These are phyloP conservation scores for Triticum dicoccoides DNA, from an alignment of 176 grass and related monocot species.

Conservation along the genomic window DNA sequence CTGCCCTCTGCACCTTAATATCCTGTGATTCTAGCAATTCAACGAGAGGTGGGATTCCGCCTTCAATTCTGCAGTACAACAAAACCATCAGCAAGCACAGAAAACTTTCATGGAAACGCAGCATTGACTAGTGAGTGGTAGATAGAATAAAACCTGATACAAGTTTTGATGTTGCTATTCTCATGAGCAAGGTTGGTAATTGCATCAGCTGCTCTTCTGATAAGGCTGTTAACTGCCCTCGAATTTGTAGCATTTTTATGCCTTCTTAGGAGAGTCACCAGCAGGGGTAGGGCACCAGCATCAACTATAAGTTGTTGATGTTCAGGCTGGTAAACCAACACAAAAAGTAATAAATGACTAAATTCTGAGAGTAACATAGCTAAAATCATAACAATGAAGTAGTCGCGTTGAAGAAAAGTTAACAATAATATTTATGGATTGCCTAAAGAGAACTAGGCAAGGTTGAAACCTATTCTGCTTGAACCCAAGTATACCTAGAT, in stretches of 20 bases:
- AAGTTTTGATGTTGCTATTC: conserved; percentile 99
- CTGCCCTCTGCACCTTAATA: conserved; percentile 98
- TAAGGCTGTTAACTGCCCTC: conserved; percentile 83
- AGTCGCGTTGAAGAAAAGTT: neutral
- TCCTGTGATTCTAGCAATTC: conserved; percentile 88
- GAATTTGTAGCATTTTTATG: conserved; percentile 61
- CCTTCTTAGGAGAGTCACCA: conserved; percentile 85
- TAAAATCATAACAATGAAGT: neutral
- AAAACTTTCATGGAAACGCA: conserved; percentile 3
- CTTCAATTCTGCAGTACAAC: conserved; percentile 71
- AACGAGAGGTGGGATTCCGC: conserved; percentile 97
- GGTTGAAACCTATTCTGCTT: neutral
- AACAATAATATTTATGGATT: neutral
- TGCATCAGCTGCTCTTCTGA: conserved; percentile 98
- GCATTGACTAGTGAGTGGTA: neutral
- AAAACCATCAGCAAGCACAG: conserved; percentile 40
- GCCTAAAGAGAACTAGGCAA: conserved; percentile 10
- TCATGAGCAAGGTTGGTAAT: conserved; percentile 99
- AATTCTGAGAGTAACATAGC: conserved; percentile 4
- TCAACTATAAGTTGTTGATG: conserved; percentile 99
- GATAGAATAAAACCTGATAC: conserved; percentile 64
- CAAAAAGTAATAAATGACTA: conserved; percentile 20
- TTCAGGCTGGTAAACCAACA: conserved; percentile 75
- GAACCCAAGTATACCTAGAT: neutral
- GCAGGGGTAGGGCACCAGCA: conserved; percentile 85